Evolutionary conservation across 768 basidiomycete genomes (phyloP), one percentile per base, ranked within the genome.

Genomic region (Dendrothele bispora): DNA sequence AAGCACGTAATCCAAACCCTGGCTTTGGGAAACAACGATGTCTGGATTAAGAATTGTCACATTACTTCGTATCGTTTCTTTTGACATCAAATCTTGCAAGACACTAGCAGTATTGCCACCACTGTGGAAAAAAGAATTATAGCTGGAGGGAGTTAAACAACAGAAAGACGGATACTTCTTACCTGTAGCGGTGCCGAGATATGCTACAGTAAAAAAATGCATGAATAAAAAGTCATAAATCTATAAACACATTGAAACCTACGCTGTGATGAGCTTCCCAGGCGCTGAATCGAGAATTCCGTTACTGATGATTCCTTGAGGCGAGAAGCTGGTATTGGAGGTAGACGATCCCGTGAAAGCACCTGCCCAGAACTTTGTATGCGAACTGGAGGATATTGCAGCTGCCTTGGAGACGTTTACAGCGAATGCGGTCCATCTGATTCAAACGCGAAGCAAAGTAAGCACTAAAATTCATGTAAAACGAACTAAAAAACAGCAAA

Each of bases 1-100:
- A 1, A 87, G 63, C n/a, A 87, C 70, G 55, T 83, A 88, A 18
- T 72, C 64, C 8, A 86, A 64, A 4, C 77, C 75, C 4, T 66
- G 59, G 12, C 59, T 68, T 21, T 66, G 61, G 2, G 78, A 73
- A 5, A 77, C 82, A 5, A 62, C 55, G 39, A 86, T 79, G 58
- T 87, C 84, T 2, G 78, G 67, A 21, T 55, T 56, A 51, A 75
- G 84, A 12, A 54, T 34, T 1, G 76, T 67, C 27, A 88, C 60
- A 55, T 88, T 88, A 29, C 78, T 64, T 55, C 84, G 69, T 25
- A 80, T 71, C 37, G 73, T 72, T 5, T 67, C 59, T 56, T 88
- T 87, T 28, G 74, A 78, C 84, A 87, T 86, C 43, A 88, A 65
- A 52, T 45, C 49, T 30, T 46, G 37, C 21, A 38, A 30, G 20